Conservation (phyloP, 2,329 filamentous ascomycete genomes). For the Rhynchosporium agropyri region DNA sequence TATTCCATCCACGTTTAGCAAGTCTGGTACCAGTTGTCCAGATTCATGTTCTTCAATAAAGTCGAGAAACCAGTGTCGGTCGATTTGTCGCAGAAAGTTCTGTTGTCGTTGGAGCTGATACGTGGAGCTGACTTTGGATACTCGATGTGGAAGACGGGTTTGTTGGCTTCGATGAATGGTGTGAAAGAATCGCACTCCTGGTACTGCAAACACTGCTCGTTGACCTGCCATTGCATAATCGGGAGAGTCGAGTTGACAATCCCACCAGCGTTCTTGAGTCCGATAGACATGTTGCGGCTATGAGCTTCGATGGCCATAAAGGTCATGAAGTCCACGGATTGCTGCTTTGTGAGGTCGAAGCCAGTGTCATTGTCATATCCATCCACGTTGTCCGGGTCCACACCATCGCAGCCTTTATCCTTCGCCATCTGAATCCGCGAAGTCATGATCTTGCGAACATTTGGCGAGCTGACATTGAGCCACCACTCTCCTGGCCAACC, state of each 20-base stretch:
- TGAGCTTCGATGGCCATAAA: conserved; percentile 63
- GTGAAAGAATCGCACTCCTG: conserved; percentile 61
- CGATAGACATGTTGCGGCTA: conserved; percentile 59
- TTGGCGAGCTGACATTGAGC: conserved; percentile 60
- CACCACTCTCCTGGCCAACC: conserved; percentile 71
- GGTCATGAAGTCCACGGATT: conserved; percentile 61
- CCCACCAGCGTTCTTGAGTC: conserved; percentile 68
- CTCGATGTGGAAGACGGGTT: conserved; percentile 75
- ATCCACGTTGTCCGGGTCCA: conserved; percentile 74
- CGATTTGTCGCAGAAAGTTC: conserved; percentile 19
- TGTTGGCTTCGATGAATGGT: conserved; percentile 60
- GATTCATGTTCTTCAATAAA: conserved; percentile 28
- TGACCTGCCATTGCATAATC: conserved; percentile 66
- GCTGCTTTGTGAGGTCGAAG: conserved; percentile 57
- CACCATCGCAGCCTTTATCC: conserved; percentile 66
- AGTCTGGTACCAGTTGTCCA: conserved; percentile 27
- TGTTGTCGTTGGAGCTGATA: conserved; percentile 8
- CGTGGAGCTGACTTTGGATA: conserved; percentile 53
- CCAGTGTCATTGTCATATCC: conserved; percentile 68
- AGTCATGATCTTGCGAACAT: conserved; percentile 67
- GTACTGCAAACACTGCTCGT: conserved; percentile 68
- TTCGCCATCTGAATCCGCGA: conserved; percentile 59
- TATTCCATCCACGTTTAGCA: neutral
- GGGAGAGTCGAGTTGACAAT: conserved; percentile 56
- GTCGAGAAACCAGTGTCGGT: conserved; percentile 29